Evolutionary conservation across 2,329 filamentous ascomycete species (phyloP), one percentile per base, ranked within the genome.

Genomic region (Colletotrichum orbiculare): DNA sequence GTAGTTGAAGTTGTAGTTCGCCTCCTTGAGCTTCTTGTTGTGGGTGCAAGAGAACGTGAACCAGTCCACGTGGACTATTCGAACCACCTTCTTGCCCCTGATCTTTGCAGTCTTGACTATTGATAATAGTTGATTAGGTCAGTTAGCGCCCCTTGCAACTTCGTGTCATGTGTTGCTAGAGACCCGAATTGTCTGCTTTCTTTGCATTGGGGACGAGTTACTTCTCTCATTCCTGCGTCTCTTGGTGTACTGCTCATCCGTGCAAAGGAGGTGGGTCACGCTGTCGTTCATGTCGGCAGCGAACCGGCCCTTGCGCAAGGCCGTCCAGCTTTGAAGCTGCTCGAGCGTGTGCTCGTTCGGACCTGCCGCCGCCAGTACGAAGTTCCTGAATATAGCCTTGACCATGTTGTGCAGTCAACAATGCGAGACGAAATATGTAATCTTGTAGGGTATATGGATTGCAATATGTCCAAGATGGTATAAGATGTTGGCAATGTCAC

Each of bases 191-290:
- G 38, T 41, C 9, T 13, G 38, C 4, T 41, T 41, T 41, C 38
- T 41, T 3, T 41, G 38, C 38, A 10, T 10, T 39, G 33, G n/a
- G 11, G 8, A 10, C 15, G n/a, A n/a, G 8, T 15, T 57, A 68
- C 67, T 68, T 48, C 60, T 25, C 33, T 45, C 15, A 13, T 60
- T 64, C 53, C 37, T 68, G 6, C 35, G 34, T 1, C 39, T 52
- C 43, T 35, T 76, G 67, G 84, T 83, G 75, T 87, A 94, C 13
- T 89, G 85, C 39, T 87, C 82, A 54, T 84, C 79, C 0, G 87
- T 87, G 58, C 88, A 86, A 25, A 97, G 82, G 0, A 97, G 78
- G 76, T 97, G 93, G 0, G 93, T 97, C 9, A 90, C 86, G 0
- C 79, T 71, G 0, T 81, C 73, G 34, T 81, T 81, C 15, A 93